Evolutionary conservation across 768 basidiomycete species (phyloP), one percentile per base, ranked within the genome.

Genomic region (Hericium coralloides): DNA sequence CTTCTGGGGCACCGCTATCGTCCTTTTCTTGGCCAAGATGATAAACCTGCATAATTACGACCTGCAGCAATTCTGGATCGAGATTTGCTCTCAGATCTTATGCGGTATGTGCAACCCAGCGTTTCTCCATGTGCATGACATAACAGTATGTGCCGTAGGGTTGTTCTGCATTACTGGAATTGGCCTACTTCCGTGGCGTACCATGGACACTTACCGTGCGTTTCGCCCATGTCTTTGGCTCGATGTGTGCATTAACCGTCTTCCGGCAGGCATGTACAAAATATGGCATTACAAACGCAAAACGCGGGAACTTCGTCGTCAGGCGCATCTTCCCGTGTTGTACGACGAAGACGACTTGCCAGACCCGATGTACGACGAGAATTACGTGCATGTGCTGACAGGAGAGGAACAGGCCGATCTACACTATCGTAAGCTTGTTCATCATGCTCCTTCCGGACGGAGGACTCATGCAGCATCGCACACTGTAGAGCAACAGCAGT

Each of bases 1-100:
- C 0, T 92, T 94, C 64, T 94, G 90, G 91, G 91, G 92, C 15
- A 81, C 88, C 20, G 91, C 85, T 3, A 84, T 94, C 59, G 87
- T 92, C 14, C 69, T 92, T 53, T 85, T 92, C 69, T 70, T 89
- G 4, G 72, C 69, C 22, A 82, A 79, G 65, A 75, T 82, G 48
- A 91, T 92, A 67, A 82, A 88, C 64, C 70, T 88, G 3, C 82
- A 87, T 63, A 85, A 88, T 62, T 68, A 73, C 9, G 78, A 86
- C 55, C 79, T 75, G 0, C 85, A 92, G 70, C 84, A 84, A 22
- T 84, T 87, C 55, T 94, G 91, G 92, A 79, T 91, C 15, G 89
- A 92, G 70, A 75, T 89, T 47, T 79, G 79, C 48, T 85, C 82
- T 5, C 91, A 94, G 66, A 75, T 92, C 43, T 82, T 78, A 62